Evolutionary conservation across 345 rosid species (phyloP).

Genomic region (Brassica incana): DNA sequence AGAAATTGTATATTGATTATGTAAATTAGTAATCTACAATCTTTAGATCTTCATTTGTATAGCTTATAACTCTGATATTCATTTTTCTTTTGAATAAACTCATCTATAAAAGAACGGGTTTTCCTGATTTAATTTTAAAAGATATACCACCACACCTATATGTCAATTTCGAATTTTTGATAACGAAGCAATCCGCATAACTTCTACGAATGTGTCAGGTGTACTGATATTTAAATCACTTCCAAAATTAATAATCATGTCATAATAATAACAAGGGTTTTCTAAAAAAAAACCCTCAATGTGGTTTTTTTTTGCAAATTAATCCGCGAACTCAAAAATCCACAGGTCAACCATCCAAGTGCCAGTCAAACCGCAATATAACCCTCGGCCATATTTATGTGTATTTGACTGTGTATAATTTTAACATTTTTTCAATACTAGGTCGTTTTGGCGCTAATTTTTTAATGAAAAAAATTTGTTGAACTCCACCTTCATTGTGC

Average conservation of each 20-base stretch:
- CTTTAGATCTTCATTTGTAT: not conserved
- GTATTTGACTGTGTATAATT: no score
- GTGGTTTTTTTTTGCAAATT: no score
- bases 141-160: not conserved
- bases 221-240: not conserved
- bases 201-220: not conserved
- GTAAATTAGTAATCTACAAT: not conserved
- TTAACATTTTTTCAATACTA: no score
- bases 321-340: no score
- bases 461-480: no score
- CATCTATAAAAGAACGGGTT: not conserved
- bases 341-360: no score
- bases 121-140: not conserved
- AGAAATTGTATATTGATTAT: not conserved
- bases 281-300: no score
- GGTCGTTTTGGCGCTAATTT: no score
- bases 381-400: no score
- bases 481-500: no score
- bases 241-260: not conserved
- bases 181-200: not conserved
- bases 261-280: not conserved
- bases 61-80: not conserved
- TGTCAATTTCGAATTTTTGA: not conserved
- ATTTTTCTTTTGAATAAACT: not conserved
- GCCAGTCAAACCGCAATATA: no score